Conservation (phyloP, 306 rosid genomes). For the Medicago lupulina region DNA sequence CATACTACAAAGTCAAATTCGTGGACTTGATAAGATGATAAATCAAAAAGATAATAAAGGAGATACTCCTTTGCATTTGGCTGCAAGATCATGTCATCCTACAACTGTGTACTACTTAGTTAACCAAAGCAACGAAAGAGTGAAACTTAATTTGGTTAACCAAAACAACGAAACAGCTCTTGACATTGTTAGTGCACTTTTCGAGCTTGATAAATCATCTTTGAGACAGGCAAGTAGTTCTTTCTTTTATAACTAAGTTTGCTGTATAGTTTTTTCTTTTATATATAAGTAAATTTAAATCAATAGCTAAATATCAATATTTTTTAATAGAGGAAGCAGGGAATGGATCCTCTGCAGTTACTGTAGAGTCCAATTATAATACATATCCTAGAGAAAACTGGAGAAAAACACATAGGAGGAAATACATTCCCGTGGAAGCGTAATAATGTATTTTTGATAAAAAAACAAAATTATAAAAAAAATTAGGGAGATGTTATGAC, state of each 20-base stretch:
- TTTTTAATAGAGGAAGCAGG: no score
- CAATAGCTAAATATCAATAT: no score
- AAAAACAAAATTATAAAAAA: no score
- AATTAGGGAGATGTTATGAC: no score
- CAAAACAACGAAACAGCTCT: not conserved
- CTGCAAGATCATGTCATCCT: conserved; percentile 17
- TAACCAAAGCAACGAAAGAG: not conserved
- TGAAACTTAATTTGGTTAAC: not conserved
- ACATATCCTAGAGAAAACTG: no score
- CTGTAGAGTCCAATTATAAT: no score
- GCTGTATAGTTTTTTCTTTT: no score
- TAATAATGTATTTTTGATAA: no score
- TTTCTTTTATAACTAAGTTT: not conserved
- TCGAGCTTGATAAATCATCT: not conserved
- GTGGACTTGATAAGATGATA: not conserved
- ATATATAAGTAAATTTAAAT: no score
- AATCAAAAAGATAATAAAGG: conserved; percentile 28
- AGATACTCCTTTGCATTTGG: conserved; percentile 50
- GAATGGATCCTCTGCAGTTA: no score
- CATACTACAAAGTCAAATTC: conserved; percentile 5
- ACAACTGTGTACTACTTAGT: conserved; percentile 9
- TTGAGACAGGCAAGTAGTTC: not conserved
- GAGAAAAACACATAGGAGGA: no score
- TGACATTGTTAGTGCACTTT: not conserved
- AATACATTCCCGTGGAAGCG: no score